Evolutionary conservation across 306 rosid genomes (phyloP).

Genomic region (Citrullus colocynthis): DNA sequence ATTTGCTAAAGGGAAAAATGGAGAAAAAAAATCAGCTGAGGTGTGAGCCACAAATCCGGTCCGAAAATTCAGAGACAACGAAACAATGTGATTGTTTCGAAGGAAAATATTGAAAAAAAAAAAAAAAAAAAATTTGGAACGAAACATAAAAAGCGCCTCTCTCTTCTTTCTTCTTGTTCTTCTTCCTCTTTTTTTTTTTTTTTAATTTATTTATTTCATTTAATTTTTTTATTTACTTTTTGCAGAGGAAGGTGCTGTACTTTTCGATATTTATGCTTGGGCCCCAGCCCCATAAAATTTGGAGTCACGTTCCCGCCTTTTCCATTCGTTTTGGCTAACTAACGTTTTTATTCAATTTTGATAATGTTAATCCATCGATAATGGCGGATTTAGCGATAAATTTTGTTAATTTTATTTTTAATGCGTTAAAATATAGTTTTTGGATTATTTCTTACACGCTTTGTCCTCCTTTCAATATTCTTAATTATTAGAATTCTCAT

Average conservation of each 20-base stretch:
- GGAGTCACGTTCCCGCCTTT: slow-evolving; percentile 30
- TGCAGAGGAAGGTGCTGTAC: not conserved
- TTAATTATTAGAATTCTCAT: no score
- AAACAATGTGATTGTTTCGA: not conserved
- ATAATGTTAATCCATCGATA: not conserved
- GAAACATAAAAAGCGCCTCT: not conserved
- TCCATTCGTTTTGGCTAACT: not conserved
- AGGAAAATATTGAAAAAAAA: not conserved
- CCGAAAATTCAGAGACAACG: slow-evolving; percentile 19
- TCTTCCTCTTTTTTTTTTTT: not conserved
- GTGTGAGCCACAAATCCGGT: slow-evolving; percentile 17
- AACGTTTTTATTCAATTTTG: not conserved
- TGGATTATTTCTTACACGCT: not conserved
- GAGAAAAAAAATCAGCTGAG: not conserved
- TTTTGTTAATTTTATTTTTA: not conserved
- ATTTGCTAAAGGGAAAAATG: not conserved
- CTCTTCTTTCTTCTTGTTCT: not conserved
- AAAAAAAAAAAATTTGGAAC: not conserved
- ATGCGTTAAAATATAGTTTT: not conserved
- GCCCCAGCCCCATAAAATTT: slow-evolving; percentile 6
- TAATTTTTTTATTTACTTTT: not conserved
- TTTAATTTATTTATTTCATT: not conserved
- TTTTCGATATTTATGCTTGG: not conserved
- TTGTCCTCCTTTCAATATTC: no score
- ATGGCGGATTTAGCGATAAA: not conserved